Percentiles rank a stretch among this genome's conserved stretches.
Conservation (phyloP, 2,329 filamentous ascomycete species). For the Fusarium sp. region DNA sequence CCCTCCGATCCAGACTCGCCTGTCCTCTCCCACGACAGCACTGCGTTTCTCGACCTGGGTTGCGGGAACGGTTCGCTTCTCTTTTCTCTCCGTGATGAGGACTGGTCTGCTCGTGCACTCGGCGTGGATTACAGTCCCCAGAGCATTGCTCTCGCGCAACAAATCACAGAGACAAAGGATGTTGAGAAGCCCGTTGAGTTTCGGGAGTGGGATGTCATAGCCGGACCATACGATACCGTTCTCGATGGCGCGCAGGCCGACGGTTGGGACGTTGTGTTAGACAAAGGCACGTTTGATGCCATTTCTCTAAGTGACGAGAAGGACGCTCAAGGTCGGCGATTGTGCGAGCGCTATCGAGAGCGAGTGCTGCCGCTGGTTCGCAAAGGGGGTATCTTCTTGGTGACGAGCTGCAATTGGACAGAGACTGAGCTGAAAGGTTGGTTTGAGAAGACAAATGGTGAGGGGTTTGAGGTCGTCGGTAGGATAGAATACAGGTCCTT, state of each 20-base stretch:
- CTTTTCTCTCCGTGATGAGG: constrained; percentile 74
- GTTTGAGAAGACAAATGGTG: constrained; percentile 65
- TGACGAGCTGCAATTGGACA: constrained; percentile 99
- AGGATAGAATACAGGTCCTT: constrained; percentile 85
- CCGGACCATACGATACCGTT: constrained; percentile 50
- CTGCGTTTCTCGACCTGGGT: constrained; percentile 83
- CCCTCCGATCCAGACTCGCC: constrained; percentile 34
- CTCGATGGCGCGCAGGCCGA: constrained; percentile 43
- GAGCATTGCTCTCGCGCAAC: constrained; percentile 77
- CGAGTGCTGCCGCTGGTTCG: constrained; percentile 75
- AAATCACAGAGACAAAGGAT: constrained; percentile 59
- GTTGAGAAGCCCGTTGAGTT: constrained; percentile 52
- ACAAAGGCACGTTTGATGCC: constrained; percentile 98
- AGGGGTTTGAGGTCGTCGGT: constrained; percentile 67
- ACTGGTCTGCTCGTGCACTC: constrained; percentile 75
- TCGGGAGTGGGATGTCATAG: constrained; percentile 70
- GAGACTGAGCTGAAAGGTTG: constrained; percentile 83
- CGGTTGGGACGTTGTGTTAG: constrained; percentile 91
- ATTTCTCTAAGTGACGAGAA: constrained; percentile 76
- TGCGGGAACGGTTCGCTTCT: constrained; percentile 94
- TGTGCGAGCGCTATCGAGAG: constrained; percentile 78
- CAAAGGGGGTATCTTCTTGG: constrained; percentile 75
- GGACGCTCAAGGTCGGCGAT: constrained; percentile 62
- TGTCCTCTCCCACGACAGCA: constrained; percentile 45
- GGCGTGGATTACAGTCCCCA: constrained; percentile 87